Percentiles rank a stretch among this genome's conserved stretches.
Conservation (phyloP, 2,329 filamentous ascomycete genomes). For the Apiospora rasikravindrae region DNA sequence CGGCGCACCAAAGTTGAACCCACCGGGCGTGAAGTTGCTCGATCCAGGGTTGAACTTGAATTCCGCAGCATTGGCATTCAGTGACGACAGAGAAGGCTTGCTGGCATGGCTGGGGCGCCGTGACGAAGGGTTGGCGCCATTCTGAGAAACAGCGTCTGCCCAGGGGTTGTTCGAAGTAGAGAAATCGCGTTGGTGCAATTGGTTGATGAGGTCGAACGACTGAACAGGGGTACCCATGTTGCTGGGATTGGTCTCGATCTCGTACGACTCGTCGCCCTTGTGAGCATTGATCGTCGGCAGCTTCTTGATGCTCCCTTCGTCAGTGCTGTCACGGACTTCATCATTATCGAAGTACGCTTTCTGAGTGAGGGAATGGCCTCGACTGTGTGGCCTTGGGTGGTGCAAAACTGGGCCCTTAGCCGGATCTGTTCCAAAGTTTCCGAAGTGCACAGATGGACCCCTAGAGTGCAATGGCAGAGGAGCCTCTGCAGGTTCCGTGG, state of each 20-base stretch:
- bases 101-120: slow-evolving; percentile 65
- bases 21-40: slow-evolving; percentile 54
- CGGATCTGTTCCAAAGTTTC: slow-evolving; percentile 58
- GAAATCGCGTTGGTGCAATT: slow-evolving; percentile 58
- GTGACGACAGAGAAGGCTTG: slow-evolving; percentile 74
- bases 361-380: slow-evolving; percentile 74
- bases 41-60: slow-evolving; percentile 74
- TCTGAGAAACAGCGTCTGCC: slow-evolving; percentile 55
- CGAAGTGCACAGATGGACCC: slow-evolving; percentile 55
- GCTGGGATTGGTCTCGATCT: slow-evolving; percentile 77
- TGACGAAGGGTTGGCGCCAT: slow-evolving; percentile 42
- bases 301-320: slow-evolving; percentile 44
- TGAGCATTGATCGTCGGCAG: slow-evolving; percentile 45
- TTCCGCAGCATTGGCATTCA: slow-evolving; percentile 89
- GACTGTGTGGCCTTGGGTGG: slow-evolving; percentile 75
- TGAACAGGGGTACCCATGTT: slow-evolving; percentile 69
- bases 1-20: slow-evolving; percentile 56
- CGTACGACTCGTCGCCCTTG: slow-evolving; percentile 60
- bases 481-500: slow-evolving; percentile 27
- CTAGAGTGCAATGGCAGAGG: slow-evolving; percentile 43
- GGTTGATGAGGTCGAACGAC: slow-evolving; percentile 51
- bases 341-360: slow-evolving; percentile 66
- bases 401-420: slow-evolving; percentile 65
- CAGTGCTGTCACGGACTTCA: slow-evolving; percentile 46
- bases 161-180: slow-evolving; percentile 68